Base-by-base conservation (phyloP, 768 basidiomycete genomes). In the Trametes cingulata region DNA sequence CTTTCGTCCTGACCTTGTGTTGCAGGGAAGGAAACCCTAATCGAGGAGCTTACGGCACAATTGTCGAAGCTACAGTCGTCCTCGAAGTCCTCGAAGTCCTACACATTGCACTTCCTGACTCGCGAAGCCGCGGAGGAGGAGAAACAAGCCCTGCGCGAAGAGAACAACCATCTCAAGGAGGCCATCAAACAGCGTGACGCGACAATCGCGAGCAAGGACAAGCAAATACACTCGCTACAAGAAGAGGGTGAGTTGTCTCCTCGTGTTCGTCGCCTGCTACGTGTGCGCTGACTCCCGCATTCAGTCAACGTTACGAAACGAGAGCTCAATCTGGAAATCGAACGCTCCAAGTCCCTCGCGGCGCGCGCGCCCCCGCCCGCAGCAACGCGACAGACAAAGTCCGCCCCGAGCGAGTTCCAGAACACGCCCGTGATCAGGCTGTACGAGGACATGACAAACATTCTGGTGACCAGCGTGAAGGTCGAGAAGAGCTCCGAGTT, bases 381-480 rank as follows among this genome's bases (percentile, higher is more conserved):
- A 51, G 67, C 20, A 75, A 76, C 50, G 62, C 74, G 51, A 75
- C 69, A 19, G 69, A 71, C 27, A 75, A 75, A 58, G 65, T 65
- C 61, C 25, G 66, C 76, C 1, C 65, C 77, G 17, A 74, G 84
- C 22, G 85, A 87, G 62, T 83, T 83, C 6, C 86, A 86, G 69
- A 80, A 84, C 64, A 74, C 76, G 3, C 76, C 80, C 67, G 80
- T 87, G 42, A 80, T 93, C 65, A 79, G 78, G 51, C 82, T 95
- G 61, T 96, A 96, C 70, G 92, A 95, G 71, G 92, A 95, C 67
- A 73, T 93, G 63, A 93, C 91, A 1, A 91, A 93, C 66, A 75
- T 95, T 22, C 78, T 91, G 39, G 80, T 95, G 22, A 77, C 83
- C 3, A 82, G 78, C 52, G 79, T 91, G 70, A 87, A 85, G 67